Percentiles rank a stretch among this genome's conserved stretches.
Conservation (phyloP, 768 basidiomycete species). For the Boletus rubropictus region DNA sequence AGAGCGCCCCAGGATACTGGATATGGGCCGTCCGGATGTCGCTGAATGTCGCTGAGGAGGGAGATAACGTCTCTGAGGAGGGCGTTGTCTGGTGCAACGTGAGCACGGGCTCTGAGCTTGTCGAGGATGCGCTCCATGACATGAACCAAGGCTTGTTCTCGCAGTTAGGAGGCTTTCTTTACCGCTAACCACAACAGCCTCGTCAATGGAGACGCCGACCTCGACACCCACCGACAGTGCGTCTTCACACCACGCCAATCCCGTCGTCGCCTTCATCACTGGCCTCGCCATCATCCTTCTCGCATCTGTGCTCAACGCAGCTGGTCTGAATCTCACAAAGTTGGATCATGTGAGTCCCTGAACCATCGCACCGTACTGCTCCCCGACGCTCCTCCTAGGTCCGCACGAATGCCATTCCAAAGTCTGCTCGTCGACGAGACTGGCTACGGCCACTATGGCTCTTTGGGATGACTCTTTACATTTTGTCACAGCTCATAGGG, state of each 20-base stretch:
- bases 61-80: slow-evolving; percentile 22
- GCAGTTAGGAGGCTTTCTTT: slow-evolving; percentile 15
- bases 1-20: slow-evolving; percentile 23
- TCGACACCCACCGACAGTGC: slow-evolving; percentile 16
- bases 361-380: neutral
- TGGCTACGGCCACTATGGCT: slow-evolving; percentile 87
- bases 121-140: slow-evolving; percentile 27
- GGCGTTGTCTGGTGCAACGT: slow-evolving; percentile 5
- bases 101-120: slow-evolving; percentile 17
- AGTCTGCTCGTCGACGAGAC: slow-evolving; percentile 64
- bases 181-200: neutral
- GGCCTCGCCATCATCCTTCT: slow-evolving; percentile 80
- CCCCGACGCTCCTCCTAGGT: slow-evolving; percentile 39
- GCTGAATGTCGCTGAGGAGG: slow-evolving; percentile 19
- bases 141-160: neutral
- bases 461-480: slow-evolving; percentile 90
- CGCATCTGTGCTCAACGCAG: slow-evolving; percentile 83
- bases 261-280: slow-evolving; percentile 72
- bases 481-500: slow-evolving; percentile 82
- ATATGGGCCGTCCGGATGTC: slow-evolving; percentile 14
- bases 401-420: slow-evolving; percentile 70
- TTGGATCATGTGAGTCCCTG: slow-evolving; percentile 70
- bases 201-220: slow-evolving; percentile 21
- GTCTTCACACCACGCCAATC: slow-evolving; percentile 41
- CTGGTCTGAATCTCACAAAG: slow-evolving; percentile 92